These are phyloP conservation scores for Candida easanensis DNA, from an alignment of 805 yeast genomes.

Conservation along the genomic window DNA sequence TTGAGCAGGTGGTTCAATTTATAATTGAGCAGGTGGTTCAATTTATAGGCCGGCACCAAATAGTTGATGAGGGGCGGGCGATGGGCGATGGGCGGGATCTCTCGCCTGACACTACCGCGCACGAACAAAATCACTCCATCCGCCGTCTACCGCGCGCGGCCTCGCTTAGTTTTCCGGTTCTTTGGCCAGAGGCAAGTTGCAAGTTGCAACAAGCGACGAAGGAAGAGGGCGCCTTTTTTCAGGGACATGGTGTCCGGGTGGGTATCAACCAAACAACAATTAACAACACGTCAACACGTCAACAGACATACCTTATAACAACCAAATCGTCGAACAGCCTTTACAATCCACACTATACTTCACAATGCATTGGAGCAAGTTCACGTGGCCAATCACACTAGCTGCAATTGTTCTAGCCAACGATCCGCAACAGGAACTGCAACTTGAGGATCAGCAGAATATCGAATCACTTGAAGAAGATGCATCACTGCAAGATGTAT, in stretches of 20 bases:
- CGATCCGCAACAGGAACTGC: background rate
- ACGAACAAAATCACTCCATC: background rate
- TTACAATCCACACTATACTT: no score
- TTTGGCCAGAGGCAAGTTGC: no score
- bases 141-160: background rate
- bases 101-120: constrained; percentile 2
- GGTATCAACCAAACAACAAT: no score
- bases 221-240: no score
- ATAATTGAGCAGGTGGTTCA: background rate
- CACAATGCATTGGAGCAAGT: no score
- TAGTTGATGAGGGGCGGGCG: background rate
- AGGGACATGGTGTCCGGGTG: no score
- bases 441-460: background rate
- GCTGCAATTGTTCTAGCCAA: background rate
- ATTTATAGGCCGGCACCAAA: constrained; percentile 1
- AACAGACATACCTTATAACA: no score
- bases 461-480: background rate
- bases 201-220: no score
- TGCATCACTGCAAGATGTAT: background rate
- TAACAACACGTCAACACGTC: no score
- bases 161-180: background rate
- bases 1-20: background rate
- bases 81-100: background rate
- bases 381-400: no score
- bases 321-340: no score